Conservation (phyloP, 805 yeast species). For the Schizosaccharomyces osmophilus region DNA sequence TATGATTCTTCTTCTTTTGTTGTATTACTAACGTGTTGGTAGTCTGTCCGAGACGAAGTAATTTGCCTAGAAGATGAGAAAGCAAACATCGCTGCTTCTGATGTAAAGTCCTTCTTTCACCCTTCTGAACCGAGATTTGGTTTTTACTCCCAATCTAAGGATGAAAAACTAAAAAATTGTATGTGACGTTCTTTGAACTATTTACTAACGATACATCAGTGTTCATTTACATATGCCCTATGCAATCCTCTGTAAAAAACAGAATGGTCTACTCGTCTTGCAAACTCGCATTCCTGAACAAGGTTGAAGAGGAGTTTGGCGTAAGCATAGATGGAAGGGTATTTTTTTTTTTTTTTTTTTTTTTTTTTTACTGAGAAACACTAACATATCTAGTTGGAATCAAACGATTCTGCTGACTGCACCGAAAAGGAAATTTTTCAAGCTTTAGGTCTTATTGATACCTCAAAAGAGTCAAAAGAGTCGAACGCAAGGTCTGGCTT, state of each 20-base stretch:
- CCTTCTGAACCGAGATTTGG: neutral
- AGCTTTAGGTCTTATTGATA: neutral
- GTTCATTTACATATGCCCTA: slow-evolving; percentile 73
- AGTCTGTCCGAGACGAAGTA: neutral
- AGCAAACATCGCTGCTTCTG: neutral
- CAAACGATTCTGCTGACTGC: slow-evolving; percentile 11
- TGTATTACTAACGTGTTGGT: neutral
- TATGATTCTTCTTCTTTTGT: neutral
- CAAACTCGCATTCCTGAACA: slow-evolving; percentile 16
- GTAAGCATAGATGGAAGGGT: slow-evolving; percentile 8
- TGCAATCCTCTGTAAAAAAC: slow-evolving; percentile 68
- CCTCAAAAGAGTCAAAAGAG: neutral
- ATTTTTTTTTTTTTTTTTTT: neutral
- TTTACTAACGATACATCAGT: slow-evolving; percentile 7
- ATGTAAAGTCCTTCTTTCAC: neutral
- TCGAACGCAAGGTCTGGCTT: slow-evolving; percentile 5
- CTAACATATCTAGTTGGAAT: slow-evolving; percentile 9
- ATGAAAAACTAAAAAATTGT: neutral
- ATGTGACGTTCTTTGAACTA: neutral
- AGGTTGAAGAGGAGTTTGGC: slow-evolving; percentile 9
- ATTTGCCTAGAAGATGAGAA: neutral
- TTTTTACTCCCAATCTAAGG: neutral
- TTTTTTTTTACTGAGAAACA: no score
- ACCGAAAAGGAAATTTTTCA: slow-evolving; percentile 2
- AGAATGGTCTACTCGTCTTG: slow-evolving; percentile 83